A percentile compares a stretch with the other conserved stretches of the same genome.
These are phyloP conservation scores for Diaporthe citriasiana DNA, from an alignment of 2,329 filamentous ascomycete genomes.

Conservation along the genomic window DNA sequence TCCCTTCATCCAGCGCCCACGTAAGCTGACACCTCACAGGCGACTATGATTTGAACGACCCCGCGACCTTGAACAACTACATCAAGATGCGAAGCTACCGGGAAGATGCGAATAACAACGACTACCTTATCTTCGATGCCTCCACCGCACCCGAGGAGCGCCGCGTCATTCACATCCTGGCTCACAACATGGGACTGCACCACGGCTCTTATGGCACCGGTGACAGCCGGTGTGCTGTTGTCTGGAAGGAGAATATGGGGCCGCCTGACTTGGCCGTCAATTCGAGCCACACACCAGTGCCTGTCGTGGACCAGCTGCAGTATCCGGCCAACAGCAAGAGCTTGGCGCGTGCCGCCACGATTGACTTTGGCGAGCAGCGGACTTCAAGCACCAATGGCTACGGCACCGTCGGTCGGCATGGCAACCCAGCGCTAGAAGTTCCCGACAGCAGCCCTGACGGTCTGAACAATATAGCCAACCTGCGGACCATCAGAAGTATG, in stretches of 20 bases:
- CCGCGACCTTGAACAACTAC: constrained; percentile 87
- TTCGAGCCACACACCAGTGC: constrained; percentile 68
- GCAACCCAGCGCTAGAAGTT: constrained; percentile 83
- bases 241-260: constrained; percentile 42
- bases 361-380: constrained; percentile 87
- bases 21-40: constrained; percentile 36
- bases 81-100: constrained; percentile 74
- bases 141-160: constrained; percentile 86
- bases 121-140: constrained; percentile 87
- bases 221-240: constrained; percentile 72
- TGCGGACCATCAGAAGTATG: constrained; percentile 95
- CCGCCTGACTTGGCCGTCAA: constrained; percentile 82
- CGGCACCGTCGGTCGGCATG: constrained; percentile 82
- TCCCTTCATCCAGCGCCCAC: too few relatives aligned
- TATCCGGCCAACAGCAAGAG: constrained; percentile 75
- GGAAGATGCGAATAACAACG: constrained; percentile 60
- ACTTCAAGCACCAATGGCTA: constrained; percentile 75
- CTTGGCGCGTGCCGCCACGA: constrained; percentile 94
- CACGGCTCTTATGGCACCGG: constrained; percentile 92
- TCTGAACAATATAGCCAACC: constrained; percentile 77
- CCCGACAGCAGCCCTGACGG: constrained; percentile 80
- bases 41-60: constrained; percentile 84
- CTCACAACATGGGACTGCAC: constrained; percentile 93
- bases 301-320: constrained; percentile 41
- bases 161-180: constrained; percentile 91